Evolutionary conservation across 2,329 filamentous ascomycete genomes (phyloP).

Genomic region (Diplodia seriata): DNA sequence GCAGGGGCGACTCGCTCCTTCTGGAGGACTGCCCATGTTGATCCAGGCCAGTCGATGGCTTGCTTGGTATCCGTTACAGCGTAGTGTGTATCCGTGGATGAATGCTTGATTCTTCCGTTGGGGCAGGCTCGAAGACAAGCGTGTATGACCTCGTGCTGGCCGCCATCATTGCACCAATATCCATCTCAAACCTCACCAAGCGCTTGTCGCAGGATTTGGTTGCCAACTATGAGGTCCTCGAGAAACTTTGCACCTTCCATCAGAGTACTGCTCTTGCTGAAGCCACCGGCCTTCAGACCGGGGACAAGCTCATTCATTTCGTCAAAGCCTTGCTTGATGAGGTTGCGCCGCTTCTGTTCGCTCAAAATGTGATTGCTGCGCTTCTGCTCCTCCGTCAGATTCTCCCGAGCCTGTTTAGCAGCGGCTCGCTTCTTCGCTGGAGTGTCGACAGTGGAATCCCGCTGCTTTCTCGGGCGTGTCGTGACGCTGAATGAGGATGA

Average conservation of each 20-base stretch:
- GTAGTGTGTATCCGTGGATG: background rate
- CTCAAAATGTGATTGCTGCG: constrained; percentile 85
- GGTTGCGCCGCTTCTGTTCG: constrained; percentile 82
- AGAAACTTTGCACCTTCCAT: constrained; percentile 78
- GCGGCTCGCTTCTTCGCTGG: constrained; percentile 18
- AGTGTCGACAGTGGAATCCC: constrained; percentile 34
- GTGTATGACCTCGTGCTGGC: background rate
- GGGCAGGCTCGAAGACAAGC: too few species aligned
- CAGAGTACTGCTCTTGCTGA: constrained; percentile 84
- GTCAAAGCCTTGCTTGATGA: constrained; percentile 83
- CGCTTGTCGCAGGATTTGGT: constrained; percentile 46
- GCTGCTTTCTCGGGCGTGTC: constrained; percentile 38
- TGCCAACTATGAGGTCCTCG: constrained; percentile 74
- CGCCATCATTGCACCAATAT: background rate
- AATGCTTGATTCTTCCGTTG: background rate
- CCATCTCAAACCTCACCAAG: constrained; percentile 30
- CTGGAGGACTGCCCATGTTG: background rate
- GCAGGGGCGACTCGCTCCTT: background rate
- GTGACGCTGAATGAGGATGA: constrained; percentile 29
- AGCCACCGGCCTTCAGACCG: constrained; percentile 62
- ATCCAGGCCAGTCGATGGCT: background rate
- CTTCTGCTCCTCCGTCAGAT: constrained; percentile 79
- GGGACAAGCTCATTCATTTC: constrained; percentile 80
- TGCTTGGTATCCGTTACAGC: constrained; percentile 4
- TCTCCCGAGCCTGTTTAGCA: constrained; percentile 51